Base-by-base conservation (phyloP, 306 rosid genomes). In the Urtica urens region DNA sequence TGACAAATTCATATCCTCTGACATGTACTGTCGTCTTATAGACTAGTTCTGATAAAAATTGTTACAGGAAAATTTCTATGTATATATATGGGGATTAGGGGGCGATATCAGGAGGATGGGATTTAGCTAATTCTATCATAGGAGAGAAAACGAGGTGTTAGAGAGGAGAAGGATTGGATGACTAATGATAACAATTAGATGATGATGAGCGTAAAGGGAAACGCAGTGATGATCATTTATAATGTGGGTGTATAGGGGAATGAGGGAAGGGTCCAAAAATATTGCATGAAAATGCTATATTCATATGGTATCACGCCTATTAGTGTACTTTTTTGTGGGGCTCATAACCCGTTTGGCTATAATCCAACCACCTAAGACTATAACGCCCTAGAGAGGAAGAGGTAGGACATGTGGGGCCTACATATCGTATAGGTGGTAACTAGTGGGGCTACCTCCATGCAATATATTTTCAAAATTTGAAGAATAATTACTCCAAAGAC, bases 211-310 rank as follows among this genome's bases (percentile, higher is more conserved):
- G 55, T 59, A 53, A 59, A 54, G 54, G 42, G 56, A 20, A 63
- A 55, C 58, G 66, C 58, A 70, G 74, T 51, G 34, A 51, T 55
- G 64, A 67, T 59, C 46, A 67, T 76, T 76, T 76, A 76, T 76
- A 76, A 64, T 63, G 75, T 62, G 42, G 2, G 15, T 11, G 49
- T 23, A 20, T 48, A 39, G 59, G 33, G 72, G 27, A 60, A 53
- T 58, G 17, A 23, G 51, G 46, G 34, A 60, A 60, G 55, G 75
- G 78, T 53, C 67, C 75, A 67, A 66, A 71, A n/a, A n/a, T n/a
- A 68, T 59, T 71, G 70, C 63, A 76, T 71, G 82, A 49, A 66
- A 67, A 59, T 61, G n/a, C n/a, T n/a, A n/a, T n/a, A n/a, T n/a
- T n/a, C 55, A 53, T 66, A 57, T 39, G 64, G 71, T 62, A 59